A percentile compares a stretch with the other conserved stretches of the same genome.
These are phyloP conservation scores for Dactylellina drechsleri DNA, from an alignment of 2,329 filamentous ascomycete species.

Conservation along the genomic window DNA sequence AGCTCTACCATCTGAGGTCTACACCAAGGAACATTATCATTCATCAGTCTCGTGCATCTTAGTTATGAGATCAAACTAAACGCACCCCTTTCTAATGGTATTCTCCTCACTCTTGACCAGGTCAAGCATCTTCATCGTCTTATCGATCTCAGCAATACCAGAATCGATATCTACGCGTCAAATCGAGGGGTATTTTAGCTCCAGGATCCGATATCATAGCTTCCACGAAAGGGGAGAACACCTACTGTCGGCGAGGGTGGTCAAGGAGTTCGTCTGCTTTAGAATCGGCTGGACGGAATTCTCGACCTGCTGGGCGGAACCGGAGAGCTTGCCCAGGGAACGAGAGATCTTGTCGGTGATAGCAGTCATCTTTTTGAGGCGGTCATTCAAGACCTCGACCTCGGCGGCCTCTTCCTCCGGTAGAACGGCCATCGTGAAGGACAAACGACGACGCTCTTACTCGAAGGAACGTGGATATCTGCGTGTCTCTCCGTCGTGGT, in stretches of 20 bases:
- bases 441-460: neutral
- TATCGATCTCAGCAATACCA: slow-evolving; percentile 86
- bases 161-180: slow-evolving; percentile 77
- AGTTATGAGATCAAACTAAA: slow-evolving; percentile 55
- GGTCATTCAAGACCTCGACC: slow-evolving; percentile 75
- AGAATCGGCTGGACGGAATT: slow-evolving; percentile 93
- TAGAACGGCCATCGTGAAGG: slow-evolving; percentile 39
- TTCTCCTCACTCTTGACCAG: slow-evolving; percentile 91
- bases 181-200: slow-evolving; percentile 8
- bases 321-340: slow-evolving; percentile 82
- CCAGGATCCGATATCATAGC: neutral
- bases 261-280: slow-evolving; percentile 87
- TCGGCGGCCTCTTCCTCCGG: slow-evolving; percentile 75
- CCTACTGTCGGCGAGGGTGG: slow-evolving; percentile 81
- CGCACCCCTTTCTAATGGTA: slow-evolving; percentile 81
- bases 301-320: slow-evolving; percentile 87
- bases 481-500: neutral
- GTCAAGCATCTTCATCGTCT: slow-evolving; percentile 87
- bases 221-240: slow-evolving; percentile 56
- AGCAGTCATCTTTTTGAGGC: slow-evolving; percentile 88
- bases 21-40: slow-evolving; percentile 18
- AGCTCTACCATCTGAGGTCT: slow-evolving; percentile 84
- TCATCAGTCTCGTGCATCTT: slow-evolving; percentile 35
- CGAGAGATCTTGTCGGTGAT: slow-evolving; percentile 96
- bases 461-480: neutral